phyloP scores from a whole-genome alignment of 345 rosid species.

The Kandelia obovata region DNA sequence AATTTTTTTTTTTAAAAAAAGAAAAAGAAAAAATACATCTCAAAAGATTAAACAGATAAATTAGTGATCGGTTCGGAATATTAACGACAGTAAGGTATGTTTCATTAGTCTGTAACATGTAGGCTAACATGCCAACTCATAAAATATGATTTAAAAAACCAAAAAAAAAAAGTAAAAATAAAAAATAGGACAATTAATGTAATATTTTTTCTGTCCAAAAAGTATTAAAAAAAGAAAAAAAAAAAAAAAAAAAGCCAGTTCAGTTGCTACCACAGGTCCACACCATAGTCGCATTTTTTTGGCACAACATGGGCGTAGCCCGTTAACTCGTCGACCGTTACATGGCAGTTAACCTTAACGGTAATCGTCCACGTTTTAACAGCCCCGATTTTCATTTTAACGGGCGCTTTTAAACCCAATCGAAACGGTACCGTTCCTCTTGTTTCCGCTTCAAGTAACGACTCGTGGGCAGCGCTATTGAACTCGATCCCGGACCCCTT shows the following conservation, averaged over 20 bases:
- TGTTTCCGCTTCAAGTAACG: slow-evolving; percentile 23
- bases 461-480: slow-evolving; percentile 21
- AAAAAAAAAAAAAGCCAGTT: not conserved
- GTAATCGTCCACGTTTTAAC: slow-evolving; percentile 71
- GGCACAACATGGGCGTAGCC: slow-evolving; percentile 46
- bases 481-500: slow-evolving; percentile 49
- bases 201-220: slow-evolving; percentile 5
- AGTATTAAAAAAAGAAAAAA: too few species aligned
- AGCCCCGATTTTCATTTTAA: slow-evolving; percentile 61
- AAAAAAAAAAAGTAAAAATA: not conserved
- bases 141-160: not conserved
- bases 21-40: too few species aligned
- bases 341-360: slow-evolving; percentile 58
- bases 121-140: not conserved
- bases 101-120: not conserved
- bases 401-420: slow-evolving; percentile 54
- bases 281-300: slow-evolving; percentile 54
- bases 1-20: too few species aligned
- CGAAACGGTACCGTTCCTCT: slow-evolving; percentile 52
- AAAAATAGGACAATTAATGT: not conserved
- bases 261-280: slow-evolving; percentile 45
- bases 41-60: too few species aligned
- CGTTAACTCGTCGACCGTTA: slow-evolving; percentile 72
- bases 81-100: not conserved
- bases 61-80: too few species aligned